These are phyloP conservation scores for Xylariaceae sp. DNA, from an alignment of 2,329 filamentous ascomycete genomes.

Conservation along the genomic window DNA sequence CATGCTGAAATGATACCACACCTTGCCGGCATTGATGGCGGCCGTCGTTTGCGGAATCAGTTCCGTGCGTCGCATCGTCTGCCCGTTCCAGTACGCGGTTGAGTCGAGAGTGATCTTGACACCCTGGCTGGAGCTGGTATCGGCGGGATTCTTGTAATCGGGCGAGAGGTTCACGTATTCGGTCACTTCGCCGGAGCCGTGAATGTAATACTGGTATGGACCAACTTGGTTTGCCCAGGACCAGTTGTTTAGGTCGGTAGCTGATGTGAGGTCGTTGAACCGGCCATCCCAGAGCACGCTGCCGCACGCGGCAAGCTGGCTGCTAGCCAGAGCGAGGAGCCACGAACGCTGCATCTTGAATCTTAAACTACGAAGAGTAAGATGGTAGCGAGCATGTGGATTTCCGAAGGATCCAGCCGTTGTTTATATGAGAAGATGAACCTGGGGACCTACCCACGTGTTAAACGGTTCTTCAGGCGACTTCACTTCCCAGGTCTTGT, in stretches of 20 bases:
- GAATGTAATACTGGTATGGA: conserved; percentile 73
- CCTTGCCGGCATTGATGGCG: conserved; percentile 60
- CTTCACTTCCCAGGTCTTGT: not conserved
- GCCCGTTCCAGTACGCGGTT: conserved; percentile 67
- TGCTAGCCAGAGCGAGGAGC: conserved; percentile 23
- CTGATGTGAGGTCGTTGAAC: conserved; percentile 51
- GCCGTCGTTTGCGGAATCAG: conserved; percentile 66
- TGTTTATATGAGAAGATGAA: not conserved
- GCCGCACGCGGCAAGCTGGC: conserved; percentile 35
- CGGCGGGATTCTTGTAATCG: conserved; percentile 61
- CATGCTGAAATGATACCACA: conserved; percentile 70
- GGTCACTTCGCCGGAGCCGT: conserved; percentile 53
- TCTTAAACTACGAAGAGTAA: not conserved
- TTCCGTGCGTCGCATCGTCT: conserved; percentile 69
- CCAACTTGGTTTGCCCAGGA: conserved; percentile 57
- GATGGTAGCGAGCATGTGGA: not conserved
- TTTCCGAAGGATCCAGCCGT: not conserved
- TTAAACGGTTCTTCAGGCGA: not conserved
- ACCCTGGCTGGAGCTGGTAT: conserved; percentile 58
- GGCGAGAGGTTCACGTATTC: conserved; percentile 60
- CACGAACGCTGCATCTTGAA: conserved; percentile 25
- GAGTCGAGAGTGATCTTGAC: conserved; percentile 62
- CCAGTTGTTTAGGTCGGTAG: conserved; percentile 53
- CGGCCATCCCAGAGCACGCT: conserved; percentile 58
- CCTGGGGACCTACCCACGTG: not conserved